Evolutionary conservation across 176 grass and related monocot genomes (phyloP).

Genomic region (Saccharum spontaneum): DNA sequence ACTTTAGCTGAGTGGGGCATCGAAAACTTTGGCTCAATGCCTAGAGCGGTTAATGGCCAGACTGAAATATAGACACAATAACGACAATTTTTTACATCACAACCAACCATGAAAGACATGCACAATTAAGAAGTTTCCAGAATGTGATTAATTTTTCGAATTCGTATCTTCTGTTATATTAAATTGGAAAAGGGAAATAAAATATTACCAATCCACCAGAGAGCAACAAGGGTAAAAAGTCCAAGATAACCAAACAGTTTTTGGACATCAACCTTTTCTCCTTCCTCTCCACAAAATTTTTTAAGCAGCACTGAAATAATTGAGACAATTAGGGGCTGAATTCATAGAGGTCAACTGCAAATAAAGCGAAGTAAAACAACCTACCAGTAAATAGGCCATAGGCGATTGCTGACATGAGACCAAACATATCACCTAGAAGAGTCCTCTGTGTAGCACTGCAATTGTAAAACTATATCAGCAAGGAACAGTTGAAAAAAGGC

Average conservation of each 20-base stretch:
- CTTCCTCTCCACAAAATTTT: slow-evolving; percentile 95
- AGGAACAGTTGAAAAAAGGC: background rate
- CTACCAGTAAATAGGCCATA: slow-evolving; percentile 93
- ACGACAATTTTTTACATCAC: background rate
- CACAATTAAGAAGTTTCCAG: background rate
- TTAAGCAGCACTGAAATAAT: slow-evolving; percentile 83
- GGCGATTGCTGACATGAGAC: slow-evolving; percentile 81
- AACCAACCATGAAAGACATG: background rate
- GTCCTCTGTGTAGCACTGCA: slow-evolving; percentile 71
- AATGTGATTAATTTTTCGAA: background rate
- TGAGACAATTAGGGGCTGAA: slow-evolving; percentile 26
- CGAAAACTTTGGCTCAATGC: slow-evolving; percentile 94
- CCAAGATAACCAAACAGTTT: slow-evolving; percentile 96
- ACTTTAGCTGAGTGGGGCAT: slow-evolving; percentile 94
- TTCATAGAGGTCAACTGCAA: background rate
- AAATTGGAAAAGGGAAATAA: background rate
- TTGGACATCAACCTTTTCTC: slow-evolving; percentile 86
- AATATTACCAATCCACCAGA: slow-evolving; percentile 93
- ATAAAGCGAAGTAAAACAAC: slow-evolving; percentile 21
- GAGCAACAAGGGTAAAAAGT: slow-evolving; percentile 72
- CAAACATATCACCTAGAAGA: slow-evolving; percentile 89
- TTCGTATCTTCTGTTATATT: background rate
- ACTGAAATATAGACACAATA: slow-evolving; percentile 55
- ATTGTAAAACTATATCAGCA: slow-evolving; percentile 33
- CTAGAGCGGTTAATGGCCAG: slow-evolving; percentile 89